Conservation (phyloP, 2,329 filamentous ascomycete species). For the Trichoderma breve region DNA sequence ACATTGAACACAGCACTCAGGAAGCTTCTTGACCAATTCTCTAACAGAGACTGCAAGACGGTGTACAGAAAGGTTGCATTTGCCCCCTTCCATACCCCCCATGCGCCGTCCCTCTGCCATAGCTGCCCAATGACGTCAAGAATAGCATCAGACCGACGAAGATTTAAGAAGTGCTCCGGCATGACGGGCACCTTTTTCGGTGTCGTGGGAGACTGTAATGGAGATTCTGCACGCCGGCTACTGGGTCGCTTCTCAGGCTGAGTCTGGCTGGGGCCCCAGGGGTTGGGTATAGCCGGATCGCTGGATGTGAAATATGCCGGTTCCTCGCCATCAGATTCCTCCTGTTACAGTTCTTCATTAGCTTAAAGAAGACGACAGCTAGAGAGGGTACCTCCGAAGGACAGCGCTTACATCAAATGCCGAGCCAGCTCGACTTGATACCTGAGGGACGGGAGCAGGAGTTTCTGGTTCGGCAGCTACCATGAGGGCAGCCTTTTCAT, state of each 20-base stretch:
- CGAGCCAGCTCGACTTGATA: constrained; percentile 35
- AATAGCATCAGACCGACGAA: constrained; percentile 76
- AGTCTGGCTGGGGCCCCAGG: constrained; percentile 31
- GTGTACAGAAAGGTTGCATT: constrained; percentile 93
- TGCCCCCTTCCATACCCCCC: constrained; percentile 92
- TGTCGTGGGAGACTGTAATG: constrained; percentile 31
- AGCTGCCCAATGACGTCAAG: constrained; percentile 83
- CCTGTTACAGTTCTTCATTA: constrained; percentile 33
- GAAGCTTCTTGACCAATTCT: constrained; percentile 88
- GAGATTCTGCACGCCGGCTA: constrained; percentile 31
- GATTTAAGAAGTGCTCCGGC: constrained; percentile 59
- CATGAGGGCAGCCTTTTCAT: constrained; percentile 41
- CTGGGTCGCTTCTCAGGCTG: constrained; percentile 29
- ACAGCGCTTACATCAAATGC: constrained; percentile 36
- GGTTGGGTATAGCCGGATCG: constrained; percentile 53
- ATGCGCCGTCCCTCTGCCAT: constrained; percentile 84
- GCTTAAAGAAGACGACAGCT: neutral
- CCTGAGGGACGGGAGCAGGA: constrained; percentile 29
- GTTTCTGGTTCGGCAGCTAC: constrained; percentile 27
- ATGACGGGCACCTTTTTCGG: constrained; percentile 34
- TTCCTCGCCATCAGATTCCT: constrained; percentile 72
- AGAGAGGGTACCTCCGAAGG: neutral
- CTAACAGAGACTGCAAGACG: constrained; percentile 78
- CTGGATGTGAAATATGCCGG: constrained; percentile 79
- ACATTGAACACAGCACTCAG: constrained; percentile 89